phyloP scores from a whole-genome alignment of 208 protist genomes.

The Vickermania ingenoplastis region DNA sequence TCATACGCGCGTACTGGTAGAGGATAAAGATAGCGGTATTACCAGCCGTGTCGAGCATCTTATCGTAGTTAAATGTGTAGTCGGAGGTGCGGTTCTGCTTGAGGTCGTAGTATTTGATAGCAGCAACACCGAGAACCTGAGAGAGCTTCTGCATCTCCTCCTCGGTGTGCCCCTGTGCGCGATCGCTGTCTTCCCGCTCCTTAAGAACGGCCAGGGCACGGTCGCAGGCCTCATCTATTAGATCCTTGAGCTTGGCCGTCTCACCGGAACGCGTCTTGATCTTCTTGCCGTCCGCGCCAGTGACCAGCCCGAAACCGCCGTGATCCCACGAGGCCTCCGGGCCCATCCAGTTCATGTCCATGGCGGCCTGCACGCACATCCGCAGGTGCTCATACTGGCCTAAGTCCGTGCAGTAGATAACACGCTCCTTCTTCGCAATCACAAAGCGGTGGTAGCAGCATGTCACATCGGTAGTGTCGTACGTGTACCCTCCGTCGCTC shows the following conservation, averaged over 20 bases:
- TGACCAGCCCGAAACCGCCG: constrained; percentile 91
- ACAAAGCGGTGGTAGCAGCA: constrained; percentile 88
- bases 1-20: constrained; percentile 96
- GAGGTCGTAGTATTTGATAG: constrained; percentile 97
- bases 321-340: constrained; percentile 76
- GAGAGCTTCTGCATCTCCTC: constrained; percentile 76
- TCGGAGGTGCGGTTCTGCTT: constrained; percentile 89
- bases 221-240: constrained; percentile 92
- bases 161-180: constrained; percentile 67
- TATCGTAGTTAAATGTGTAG: constrained; percentile 95
- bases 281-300: constrained; percentile 89
- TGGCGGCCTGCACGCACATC: constrained; percentile 79
- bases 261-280: constrained; percentile 96
- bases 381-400: constrained; percentile 93
- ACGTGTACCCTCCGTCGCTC: constrained; percentile 93
- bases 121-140: constrained; percentile 89
- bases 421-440: constrained; percentile 76
- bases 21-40: constrained; percentile 97
- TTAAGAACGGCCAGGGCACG: constrained; percentile 76
- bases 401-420: constrained; percentile 94
- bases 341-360: constrained; percentile 86
- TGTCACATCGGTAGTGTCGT: constrained; percentile 92
- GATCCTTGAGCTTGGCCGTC: constrained; percentile 90
- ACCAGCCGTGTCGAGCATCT: constrained; percentile 93
- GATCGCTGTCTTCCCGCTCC: constrained; percentile 68